A percentile compares a stretch with the other conserved stretches of the same genome.
Evolutionary conservation across 257 asterid species (phyloP).

Genomic region (Henckelia pumila): DNA sequence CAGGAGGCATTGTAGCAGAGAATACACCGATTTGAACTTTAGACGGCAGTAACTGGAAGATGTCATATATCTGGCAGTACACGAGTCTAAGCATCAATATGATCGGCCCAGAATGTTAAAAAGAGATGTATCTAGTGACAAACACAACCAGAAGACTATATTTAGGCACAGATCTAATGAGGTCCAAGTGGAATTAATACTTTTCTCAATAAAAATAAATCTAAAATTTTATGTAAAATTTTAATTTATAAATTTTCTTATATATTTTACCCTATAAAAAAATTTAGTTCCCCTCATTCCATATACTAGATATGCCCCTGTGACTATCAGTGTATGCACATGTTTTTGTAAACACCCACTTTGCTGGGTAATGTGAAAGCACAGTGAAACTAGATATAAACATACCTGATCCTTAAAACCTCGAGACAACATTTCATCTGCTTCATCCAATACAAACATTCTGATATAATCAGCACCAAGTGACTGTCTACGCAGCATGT

Average conservation of each 20-base stretch:
- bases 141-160: not conserved
- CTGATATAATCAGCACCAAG: constrained; percentile 48
- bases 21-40: too few species aligned
- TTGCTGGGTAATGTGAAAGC: not conserved
- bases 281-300: not conserved
- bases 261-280: too few species aligned
- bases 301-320: not conserved
- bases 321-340: too few species aligned
- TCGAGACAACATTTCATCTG: constrained; percentile 63
- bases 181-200: not conserved
- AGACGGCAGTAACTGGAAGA: too few species aligned
- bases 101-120: not conserved
- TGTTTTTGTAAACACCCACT: not conserved
- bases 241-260: too few species aligned
- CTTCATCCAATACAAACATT: constrained; percentile 59
- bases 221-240: too few species aligned
- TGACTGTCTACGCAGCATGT: constrained; percentile 51
- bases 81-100: not conserved
- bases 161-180: not conserved
- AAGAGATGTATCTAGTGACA: not conserved
- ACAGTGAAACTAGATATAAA: not conserved
- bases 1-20: too few species aligned
- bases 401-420: constrained; percentile 67
- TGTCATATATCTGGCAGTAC: too few species aligned
- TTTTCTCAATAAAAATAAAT: not conserved